phyloP scores from a whole-genome alignment of 192 early-diverging fungal species.

The Jimgerdemannia flammicorona region DNA sequence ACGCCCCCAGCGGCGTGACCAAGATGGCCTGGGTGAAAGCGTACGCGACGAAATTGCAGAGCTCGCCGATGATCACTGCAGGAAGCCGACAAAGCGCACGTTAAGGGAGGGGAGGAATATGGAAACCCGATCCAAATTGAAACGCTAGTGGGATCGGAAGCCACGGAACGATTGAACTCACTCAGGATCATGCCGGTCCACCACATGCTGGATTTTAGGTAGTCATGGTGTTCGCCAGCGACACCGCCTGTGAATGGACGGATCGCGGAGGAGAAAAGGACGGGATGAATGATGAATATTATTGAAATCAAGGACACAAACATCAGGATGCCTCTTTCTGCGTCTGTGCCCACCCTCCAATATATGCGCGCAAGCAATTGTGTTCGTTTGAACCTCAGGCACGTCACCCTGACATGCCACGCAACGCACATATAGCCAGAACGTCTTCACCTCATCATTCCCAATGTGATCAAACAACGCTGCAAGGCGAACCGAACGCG shows the following conservation, averaged over 20 bases:
- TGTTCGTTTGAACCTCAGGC: neutral
- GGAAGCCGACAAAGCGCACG: neutral
- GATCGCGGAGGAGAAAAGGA: neutral
- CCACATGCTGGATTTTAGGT: conserved; percentile 49
- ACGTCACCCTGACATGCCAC: no score
- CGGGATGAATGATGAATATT: neutral
- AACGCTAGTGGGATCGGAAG: neutral
- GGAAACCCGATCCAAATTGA: neutral
- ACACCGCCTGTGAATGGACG: conserved; percentile 24
- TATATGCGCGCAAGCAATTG: neutral
- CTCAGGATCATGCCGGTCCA: conserved; percentile 59
- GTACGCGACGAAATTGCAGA: conserved; percentile 96
- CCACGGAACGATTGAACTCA: conserved; percentile 17
- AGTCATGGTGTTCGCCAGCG: conserved; percentile 51
- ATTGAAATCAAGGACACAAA: no score
- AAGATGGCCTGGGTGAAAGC: conserved; percentile 96
- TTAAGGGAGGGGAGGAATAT: neutral
- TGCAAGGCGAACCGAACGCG: neutral
- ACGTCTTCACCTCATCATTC: no score
- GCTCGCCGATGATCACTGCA: conserved; percentile 90
- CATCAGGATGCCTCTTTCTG: no score
- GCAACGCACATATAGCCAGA: no score
- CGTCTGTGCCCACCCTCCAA: no score
- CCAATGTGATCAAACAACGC: neutral
- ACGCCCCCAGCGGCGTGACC: conserved; percentile 91